Conservation (phyloP, 2,329 filamentous ascomycete species). For the Bimuria novae-zelandiae region DNA sequence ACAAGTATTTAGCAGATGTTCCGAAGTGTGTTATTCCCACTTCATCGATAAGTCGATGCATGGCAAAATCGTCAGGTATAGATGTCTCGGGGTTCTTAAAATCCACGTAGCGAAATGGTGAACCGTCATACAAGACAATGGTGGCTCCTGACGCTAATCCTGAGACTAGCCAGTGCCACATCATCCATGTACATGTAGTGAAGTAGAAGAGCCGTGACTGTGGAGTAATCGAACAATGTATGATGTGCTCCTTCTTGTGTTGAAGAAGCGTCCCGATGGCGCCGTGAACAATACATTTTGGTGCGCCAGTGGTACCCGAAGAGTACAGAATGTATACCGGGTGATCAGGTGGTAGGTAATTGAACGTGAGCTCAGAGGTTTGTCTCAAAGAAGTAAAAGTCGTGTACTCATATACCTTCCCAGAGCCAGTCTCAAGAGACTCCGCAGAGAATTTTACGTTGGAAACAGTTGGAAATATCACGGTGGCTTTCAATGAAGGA, state of each 20-base stretch:
- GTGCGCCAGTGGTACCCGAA: constrained; percentile 82
- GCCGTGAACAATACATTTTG: constrained; percentile 94
- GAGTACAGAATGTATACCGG: constrained; percentile 94
- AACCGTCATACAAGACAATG: constrained; percentile 88
- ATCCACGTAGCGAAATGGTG: constrained; percentile 69
- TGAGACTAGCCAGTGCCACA: constrained; percentile 98
- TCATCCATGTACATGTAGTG: constrained; percentile 98
- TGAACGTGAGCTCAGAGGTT: constrained; percentile 58
- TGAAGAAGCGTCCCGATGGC: constrained; percentile 88
- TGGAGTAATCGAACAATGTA: constrained; percentile 80
- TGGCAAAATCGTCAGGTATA: constrained; percentile 73
- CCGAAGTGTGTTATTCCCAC: constrained; percentile 90
- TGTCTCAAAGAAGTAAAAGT: constrained; percentile 48
- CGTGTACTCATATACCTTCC: constrained; percentile 43
- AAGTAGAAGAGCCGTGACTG: constrained; percentile 85
- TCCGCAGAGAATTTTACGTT: constrained; percentile 48
- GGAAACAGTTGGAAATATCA: constrained; percentile 72
- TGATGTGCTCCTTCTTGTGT: constrained; percentile 93
- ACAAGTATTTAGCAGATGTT: constrained; percentile 92
- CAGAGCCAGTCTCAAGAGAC: constrained; percentile 44
- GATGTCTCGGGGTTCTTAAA: constrained; percentile 52
- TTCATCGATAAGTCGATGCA: constrained; percentile 80
- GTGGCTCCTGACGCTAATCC: constrained; percentile 82
- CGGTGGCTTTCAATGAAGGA: constrained; percentile 68
- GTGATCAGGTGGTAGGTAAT: constrained; percentile 80